Conservation (phyloP, 1,139 yeast species). For the Diutina rugosa region DNA sequence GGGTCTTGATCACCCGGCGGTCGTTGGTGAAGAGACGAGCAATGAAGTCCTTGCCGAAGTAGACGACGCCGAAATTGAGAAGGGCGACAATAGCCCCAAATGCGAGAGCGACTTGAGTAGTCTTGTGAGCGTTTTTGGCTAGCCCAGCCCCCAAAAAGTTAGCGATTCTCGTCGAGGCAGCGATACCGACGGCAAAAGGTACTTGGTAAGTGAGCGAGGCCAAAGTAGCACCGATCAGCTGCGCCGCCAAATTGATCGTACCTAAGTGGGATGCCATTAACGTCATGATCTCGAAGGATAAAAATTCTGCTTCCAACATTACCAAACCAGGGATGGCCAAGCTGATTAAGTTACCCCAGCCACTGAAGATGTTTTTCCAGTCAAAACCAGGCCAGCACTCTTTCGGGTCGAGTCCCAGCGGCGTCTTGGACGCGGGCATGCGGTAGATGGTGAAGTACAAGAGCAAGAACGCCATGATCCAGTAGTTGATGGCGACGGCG, state of each 20-base stretch:
- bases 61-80: slow-evolving; percentile 27
- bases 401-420: slow-evolving; percentile 20
- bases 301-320: slow-evolving; percentile 63
- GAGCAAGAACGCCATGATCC: slow-evolving; percentile 41
- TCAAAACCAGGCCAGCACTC: slow-evolving; percentile 27
- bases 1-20: slow-evolving; percentile 25
- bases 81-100: slow-evolving; percentile 31
- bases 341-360: slow-evolving; percentile 44
- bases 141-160: slow-evolving; percentile 66
- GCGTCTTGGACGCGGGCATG: slow-evolving; percentile 26
- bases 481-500: slow-evolving; percentile 43
- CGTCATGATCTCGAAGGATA: slow-evolving; percentile 64
- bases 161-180: slow-evolving; percentile 79
- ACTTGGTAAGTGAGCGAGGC: slow-evolving; percentile 75
- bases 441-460: slow-evolving; percentile 14
- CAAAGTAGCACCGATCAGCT: slow-evolving; percentile 72
- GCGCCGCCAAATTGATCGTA: slow-evolving; percentile 74
- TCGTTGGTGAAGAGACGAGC: slow-evolving; percentile 29
- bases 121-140: slow-evolving; percentile 23
- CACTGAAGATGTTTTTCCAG: slow-evolving; percentile 16
- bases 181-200: slow-evolving; percentile 83
- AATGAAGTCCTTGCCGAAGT: slow-evolving; percentile 15
- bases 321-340: slow-evolving; percentile 63
- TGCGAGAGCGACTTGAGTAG: slow-evolving; percentile 32
- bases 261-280: slow-evolving; percentile 71